Conservation (phyloP, 2,329 filamentous ascomycete species). For the Bertia moriformis region DNA sequence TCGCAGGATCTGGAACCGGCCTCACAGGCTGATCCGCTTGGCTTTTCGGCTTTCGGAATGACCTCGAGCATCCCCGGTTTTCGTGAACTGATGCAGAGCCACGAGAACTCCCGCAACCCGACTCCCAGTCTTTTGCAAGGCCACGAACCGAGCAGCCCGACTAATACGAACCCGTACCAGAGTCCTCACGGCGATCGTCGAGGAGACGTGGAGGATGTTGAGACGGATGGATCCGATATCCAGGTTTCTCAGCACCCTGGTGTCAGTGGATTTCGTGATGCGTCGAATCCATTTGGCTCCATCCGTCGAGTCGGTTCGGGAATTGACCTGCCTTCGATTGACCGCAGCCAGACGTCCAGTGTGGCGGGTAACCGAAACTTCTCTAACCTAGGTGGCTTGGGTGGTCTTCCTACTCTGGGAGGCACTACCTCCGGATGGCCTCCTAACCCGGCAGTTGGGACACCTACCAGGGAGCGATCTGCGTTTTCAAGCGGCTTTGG, state of each 20-base stretch:
- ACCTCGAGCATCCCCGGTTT: conserved; percentile 49
- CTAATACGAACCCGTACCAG: conserved; percentile 79
- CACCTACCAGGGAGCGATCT: conserved; percentile 50
- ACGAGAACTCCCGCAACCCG: conserved; percentile 9
- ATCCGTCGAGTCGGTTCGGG: background rate
- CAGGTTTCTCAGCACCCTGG: conserved; percentile 37
- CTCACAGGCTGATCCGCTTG: background rate
- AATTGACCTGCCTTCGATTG: conserved; percentile 29
- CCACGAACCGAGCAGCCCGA: conserved; percentile 73
- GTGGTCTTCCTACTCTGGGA: background rate
- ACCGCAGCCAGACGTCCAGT: conserved; percentile 86
- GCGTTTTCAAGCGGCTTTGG: conserved; percentile 41
- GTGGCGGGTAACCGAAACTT: conserved; percentile 36
- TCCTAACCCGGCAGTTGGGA: conserved; percentile 33
- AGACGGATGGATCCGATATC: conserved; percentile 30
- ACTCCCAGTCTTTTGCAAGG: conserved; percentile 13
- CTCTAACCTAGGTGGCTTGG: conserved; percentile 42
- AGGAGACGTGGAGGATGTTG: conserved; percentile 28
- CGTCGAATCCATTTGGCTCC: background rate
- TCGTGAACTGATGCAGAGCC: conserved; percentile 39
- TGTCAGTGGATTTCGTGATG: conserved; percentile 17
- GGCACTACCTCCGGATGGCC: conserved; percentile 37
- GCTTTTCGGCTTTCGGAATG: background rate
- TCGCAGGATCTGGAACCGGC: background rate
- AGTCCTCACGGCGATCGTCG: conserved; percentile 68